These are phyloP conservation scores for Stylosanthes scabra DNA, from an alignment of 331 rosid species.

Conservation along the genomic window DNA sequence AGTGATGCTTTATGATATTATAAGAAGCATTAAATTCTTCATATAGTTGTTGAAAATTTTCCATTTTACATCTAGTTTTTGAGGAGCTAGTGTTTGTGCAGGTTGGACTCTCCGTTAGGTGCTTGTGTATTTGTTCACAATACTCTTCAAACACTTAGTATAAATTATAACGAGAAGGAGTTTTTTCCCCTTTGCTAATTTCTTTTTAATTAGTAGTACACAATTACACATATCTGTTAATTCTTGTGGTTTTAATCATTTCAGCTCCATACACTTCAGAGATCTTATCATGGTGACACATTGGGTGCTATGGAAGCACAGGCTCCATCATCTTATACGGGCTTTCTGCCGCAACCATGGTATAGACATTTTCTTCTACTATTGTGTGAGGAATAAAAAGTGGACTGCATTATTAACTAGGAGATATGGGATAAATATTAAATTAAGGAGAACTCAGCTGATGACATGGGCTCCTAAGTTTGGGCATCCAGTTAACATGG, in stretches of 20 bases:
- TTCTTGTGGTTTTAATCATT: constrained; percentile 40
- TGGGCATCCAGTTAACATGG: too few species aligned
- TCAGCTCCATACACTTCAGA: constrained; percentile 86
- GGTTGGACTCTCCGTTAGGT: constrained; percentile 80
- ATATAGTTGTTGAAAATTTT: constrained; percentile 8
- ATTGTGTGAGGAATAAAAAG: constrained; percentile 9
- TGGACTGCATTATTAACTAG: constrained; percentile 17
- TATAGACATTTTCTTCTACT: constrained; percentile 37
- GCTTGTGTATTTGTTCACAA: constrained; percentile 31
- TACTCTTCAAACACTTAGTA: constrained; percentile 33
- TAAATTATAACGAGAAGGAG: background rate
- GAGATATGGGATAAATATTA: constrained; percentile 2
- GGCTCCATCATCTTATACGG: constrained; percentile 94
- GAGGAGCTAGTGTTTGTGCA: constrained; percentile 37
- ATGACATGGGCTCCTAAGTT: too few species aligned
- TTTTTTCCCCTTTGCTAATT: background rate
- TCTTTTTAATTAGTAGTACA: constrained; percentile 6
- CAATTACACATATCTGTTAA: constrained; percentile 29
- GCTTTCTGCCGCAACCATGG: constrained; percentile 99
- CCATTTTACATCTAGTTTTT: constrained; percentile 24
- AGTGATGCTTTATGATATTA: constrained; percentile 21
- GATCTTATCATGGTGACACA: constrained; percentile 97
- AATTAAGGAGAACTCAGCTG: background rate
- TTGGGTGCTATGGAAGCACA: constrained; percentile 99
- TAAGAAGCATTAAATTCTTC: constrained; percentile 24